These are phyloP conservation scores for Fusarium penzigii DNA, from an alignment of 2,329 filamentous ascomycete genomes.

Conservation along the genomic window DNA sequence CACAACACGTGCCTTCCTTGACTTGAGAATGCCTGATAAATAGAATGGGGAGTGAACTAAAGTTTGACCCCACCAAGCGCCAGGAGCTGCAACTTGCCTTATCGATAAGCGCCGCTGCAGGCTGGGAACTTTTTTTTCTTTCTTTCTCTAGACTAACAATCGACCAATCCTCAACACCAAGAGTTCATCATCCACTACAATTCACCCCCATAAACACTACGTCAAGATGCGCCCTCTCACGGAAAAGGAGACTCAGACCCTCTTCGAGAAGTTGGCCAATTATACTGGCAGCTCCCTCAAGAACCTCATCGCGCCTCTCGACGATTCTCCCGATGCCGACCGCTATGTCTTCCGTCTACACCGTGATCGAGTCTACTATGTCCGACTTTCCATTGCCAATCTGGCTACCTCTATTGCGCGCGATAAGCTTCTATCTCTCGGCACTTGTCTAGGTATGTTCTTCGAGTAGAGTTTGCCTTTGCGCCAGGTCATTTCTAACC, in stretches of 20 bases:
- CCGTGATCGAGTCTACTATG: constrained; percentile 86
- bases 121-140: constrained; percentile 27
- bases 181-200: constrained; percentile 9
- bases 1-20: not conserved
- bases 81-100: not conserved
- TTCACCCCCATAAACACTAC: not conserved
- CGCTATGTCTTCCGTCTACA: constrained; percentile 85
- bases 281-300: constrained; percentile 89
- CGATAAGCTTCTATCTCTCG: constrained; percentile 81
- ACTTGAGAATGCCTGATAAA: not conserved
- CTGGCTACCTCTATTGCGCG: constrained; percentile 83
- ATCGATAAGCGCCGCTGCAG: not conserved
- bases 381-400: constrained; percentile 86
- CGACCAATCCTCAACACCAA: constrained; percentile 4
- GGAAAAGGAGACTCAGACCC: constrained; percentile 74
- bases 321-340: constrained; percentile 67
- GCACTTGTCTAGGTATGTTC: constrained; percentile 71
- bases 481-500: constrained; percentile 12
- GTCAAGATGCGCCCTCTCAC: constrained; percentile 76
- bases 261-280: constrained; percentile 91
- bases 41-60: not conserved
- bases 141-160: constrained; percentile 10
- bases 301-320: constrained; percentile 75
- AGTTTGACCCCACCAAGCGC: not conserved
- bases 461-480: not conserved